Percentiles rank a stretch among this genome's conserved stretches.
These are phyloP conservation scores for Barbatosphaeria neglecta DNA, from an alignment of 495 filamentous ascomycete species.

Conservation along the genomic window DNA sequence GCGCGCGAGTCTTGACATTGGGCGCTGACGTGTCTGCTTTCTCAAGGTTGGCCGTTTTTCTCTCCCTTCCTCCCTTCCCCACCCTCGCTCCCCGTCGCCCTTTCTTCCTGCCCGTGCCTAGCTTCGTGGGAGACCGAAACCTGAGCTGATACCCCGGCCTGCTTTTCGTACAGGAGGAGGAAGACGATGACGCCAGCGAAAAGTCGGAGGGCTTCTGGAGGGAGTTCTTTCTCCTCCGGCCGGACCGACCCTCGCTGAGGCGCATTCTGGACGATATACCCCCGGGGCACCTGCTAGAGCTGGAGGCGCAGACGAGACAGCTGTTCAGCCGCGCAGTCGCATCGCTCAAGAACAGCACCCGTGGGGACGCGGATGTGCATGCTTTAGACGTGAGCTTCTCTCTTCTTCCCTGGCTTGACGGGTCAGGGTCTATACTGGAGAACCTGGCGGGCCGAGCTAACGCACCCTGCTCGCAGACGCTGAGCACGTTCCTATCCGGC, in stretches of 20 bases:
- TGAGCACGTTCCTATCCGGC: conserved; percentile 74
- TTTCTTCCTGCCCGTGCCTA: not conserved
- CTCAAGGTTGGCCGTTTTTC: not conserved
- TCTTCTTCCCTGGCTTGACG: not conserved
- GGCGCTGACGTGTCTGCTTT: not conserved
- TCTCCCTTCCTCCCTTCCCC: not conserved
- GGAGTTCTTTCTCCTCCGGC: conserved; percentile 83
- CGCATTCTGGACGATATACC: conserved; percentile 53
- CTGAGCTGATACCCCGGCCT: no score
- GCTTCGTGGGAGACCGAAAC: no score
- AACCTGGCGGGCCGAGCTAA: no score
- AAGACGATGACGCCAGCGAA: conserved; percentile 47
- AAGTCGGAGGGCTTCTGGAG: conserved; percentile 88
- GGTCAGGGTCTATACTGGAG: no score
- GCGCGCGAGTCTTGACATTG: not conserved
- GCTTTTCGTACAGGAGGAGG: conserved; percentile 11
- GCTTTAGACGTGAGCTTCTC: conserved; percentile 69
- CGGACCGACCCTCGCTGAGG: conserved; percentile 56
- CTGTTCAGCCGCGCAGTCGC: conserved; percentile 64
- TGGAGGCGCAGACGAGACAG: conserved; percentile 64
- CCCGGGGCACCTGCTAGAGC: conserved; percentile 61
- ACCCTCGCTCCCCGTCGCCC: not conserved
- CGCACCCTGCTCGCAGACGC: conserved; percentile 48
- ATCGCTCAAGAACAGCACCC: conserved; percentile 49
- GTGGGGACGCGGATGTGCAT: conserved; percentile 55